A percentile compares a stretch with the other conserved stretches of the same genome.
These are phyloP conservation scores for Geotrichum phurueaensis DNA, from an alignment of 1,139 yeast species.

Conservation along the genomic window DNA sequence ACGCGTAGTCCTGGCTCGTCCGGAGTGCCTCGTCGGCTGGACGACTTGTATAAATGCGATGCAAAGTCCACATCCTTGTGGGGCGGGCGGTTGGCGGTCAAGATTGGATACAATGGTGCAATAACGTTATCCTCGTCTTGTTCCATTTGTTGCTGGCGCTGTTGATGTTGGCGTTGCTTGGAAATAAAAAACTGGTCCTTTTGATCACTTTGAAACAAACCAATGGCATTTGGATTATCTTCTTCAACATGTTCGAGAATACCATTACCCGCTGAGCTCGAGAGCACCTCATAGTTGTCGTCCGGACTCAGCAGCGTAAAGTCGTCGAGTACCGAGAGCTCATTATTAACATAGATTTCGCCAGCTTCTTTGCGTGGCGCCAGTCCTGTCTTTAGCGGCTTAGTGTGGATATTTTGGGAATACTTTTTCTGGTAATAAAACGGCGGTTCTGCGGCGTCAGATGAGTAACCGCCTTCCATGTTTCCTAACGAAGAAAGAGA, in stretches of 20 bases:
- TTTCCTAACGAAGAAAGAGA: conserved; percentile 4
- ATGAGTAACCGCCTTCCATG: conserved; percentile 3
- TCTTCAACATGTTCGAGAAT: not conserved
- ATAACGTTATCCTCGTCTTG: not conserved
- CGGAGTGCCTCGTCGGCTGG: not conserved
- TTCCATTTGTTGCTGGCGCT: not conserved
- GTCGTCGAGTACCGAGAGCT: conserved; percentile 11
- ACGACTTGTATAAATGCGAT: conserved; percentile 1
- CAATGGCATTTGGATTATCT: not conserved
- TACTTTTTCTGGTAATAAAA: not conserved
- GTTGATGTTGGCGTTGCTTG: not conserved
- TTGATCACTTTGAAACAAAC: conserved; percentile 3
- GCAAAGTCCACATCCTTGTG: conserved; percentile 13
- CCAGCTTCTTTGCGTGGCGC: conserved; percentile 7
- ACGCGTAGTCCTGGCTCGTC: conserved; percentile 2
- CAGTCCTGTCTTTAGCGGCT: not conserved
- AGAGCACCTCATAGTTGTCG: conserved; percentile 17
- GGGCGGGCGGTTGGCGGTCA: conserved; percentile 17
- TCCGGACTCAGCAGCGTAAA: conserved; percentile 16
- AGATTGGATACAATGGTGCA: conserved; percentile 15
- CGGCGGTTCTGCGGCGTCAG: conserved; percentile 4
- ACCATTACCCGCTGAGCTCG: not conserved
- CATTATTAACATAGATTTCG: conserved; percentile 12
- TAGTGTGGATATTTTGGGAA: not conserved
- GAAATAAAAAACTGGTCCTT: conserved; percentile 5